Evolutionary conservation across 2,329 filamentous ascomycete species (phyloP).

Genomic region (Curvularia sp.): DNA sequence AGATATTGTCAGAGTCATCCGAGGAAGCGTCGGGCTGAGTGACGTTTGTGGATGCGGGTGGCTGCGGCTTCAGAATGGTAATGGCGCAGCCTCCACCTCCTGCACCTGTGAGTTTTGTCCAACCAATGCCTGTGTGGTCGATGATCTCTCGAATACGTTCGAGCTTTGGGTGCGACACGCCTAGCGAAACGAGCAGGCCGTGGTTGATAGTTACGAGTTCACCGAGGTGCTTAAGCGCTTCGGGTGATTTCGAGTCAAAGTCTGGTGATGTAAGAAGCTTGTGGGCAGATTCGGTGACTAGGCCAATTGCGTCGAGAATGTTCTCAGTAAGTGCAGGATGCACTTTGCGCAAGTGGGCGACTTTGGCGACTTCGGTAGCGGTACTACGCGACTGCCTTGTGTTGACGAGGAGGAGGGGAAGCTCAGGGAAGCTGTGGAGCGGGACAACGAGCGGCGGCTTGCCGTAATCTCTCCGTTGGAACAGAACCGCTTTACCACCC

Average conservation of each 20-base stretch:
- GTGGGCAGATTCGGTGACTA: constrained; percentile 67
- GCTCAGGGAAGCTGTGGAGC: constrained; percentile 86
- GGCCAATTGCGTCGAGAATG: constrained; percentile 86
- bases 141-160: constrained; percentile 86
- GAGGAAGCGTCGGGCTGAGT: constrained; percentile 29
- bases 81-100: constrained; percentile 97
- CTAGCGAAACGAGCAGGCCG: constrained; percentile 85
- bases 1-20: constrained; percentile 36
- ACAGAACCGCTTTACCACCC: constrained; percentile 92
- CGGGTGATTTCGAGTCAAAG: constrained; percentile 70
- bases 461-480: constrained; percentile 78
- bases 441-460: constrained; percentile 79
- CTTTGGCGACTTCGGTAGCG: constrained; percentile 83
- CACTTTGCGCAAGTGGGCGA: constrained; percentile 71
- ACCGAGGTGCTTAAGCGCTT: constrained; percentile 75
- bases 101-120: constrained; percentile 96
- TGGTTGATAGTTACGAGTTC: constrained; percentile 94
- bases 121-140: constrained; percentile 87
- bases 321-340: constrained; percentile 80
- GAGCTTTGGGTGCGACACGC: constrained; percentile 91
- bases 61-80: constrained; percentile 77
- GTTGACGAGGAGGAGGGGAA: constrained; percentile 88
- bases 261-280: constrained; percentile 63
- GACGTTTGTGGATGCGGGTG: constrained; percentile 54
- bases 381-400: constrained; percentile 89